A percentile compares a stretch with the other conserved stretches of the same genome.
phyloP scores from a whole-genome alignment of 2,329 filamentous ascomycete species.

The Akanthomyces lecanii region DNA sequence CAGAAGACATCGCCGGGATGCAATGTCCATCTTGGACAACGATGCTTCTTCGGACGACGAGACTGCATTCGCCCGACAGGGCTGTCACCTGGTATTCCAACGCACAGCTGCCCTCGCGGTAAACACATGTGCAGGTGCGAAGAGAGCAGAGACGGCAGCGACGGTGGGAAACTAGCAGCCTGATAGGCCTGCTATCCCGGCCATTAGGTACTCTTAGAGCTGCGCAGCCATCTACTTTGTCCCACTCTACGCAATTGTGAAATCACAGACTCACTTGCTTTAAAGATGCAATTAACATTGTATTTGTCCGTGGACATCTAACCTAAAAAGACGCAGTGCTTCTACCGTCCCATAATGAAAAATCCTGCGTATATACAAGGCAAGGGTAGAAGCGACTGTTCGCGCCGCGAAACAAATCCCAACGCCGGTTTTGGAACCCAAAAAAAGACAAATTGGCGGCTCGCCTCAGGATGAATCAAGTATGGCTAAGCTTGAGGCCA shows the following conservation, averaged over 20 bases:
- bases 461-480: constrained; percentile 2
- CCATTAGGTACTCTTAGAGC: no score
- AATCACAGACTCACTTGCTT: neutral
- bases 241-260: neutral
- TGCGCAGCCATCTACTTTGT: neutral
- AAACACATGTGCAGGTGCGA: no score
- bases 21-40: no score
- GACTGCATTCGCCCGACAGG: no score
- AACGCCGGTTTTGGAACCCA: constrained; percentile 2
- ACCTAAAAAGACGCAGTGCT: neutral
- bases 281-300: neutral
- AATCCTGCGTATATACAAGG: constrained; percentile 11
- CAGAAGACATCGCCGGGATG: no score
- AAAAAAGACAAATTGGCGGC: constrained; percentile 5
- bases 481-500: neutral
- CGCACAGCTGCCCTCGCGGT: no score
- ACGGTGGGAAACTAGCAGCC: no score
- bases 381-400: neutral
- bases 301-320: constrained; percentile 1
- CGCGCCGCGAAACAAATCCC: neutral
- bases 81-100: no score
- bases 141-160: no score
- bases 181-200: no score
- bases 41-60: no score
- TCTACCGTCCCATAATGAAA: constrained; percentile 8